Percentiles rank a stretch among this genome's conserved stretches.
These are phyloP conservation scores for Carex parvula DNA, from an alignment of 176 grass and related monocot species.

Conservation along the genomic window DNA sequence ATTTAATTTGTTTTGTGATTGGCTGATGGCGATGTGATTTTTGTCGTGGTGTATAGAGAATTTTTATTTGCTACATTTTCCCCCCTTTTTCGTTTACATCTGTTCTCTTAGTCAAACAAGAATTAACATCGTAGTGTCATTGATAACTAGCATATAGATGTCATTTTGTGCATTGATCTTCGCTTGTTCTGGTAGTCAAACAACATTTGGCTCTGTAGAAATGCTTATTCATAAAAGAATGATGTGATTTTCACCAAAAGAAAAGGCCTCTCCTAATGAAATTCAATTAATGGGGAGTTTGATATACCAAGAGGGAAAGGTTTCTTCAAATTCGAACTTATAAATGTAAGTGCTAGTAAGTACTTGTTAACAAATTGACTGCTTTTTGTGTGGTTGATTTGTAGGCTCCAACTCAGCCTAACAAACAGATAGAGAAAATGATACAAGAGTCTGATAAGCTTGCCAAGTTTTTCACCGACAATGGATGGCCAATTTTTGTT, in stretches of 20 bases:
- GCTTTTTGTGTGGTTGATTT: not conserved
- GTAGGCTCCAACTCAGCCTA: constrained; percentile 74
- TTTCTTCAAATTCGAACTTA: not conserved
- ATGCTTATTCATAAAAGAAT: not conserved
- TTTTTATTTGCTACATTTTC: not conserved
- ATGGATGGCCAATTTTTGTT: constrained; percentile 70
- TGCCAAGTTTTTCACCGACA: constrained; percentile 64
- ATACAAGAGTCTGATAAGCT: constrained; percentile 67
- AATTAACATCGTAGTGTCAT: not conserved
- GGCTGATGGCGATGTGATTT: not conserved
- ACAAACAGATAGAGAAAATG: constrained; percentile 77
- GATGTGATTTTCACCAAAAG: not conserved
- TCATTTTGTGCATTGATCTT: not conserved
- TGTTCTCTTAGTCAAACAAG: not conserved
- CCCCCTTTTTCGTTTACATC: not conserved
- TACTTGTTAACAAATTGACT: not conserved
- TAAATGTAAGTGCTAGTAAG: not conserved
- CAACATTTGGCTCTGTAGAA: not conserved
- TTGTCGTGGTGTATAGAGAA: not conserved
- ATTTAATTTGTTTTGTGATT: not conserved
- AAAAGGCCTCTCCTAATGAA: not conserved
- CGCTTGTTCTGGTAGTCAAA: not conserved
- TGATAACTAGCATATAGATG: not conserved
- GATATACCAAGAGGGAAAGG: not conserved
- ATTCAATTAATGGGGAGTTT: not conserved